These are phyloP conservation scores for Physcomitrellopsis africana DNA, from an alignment of 225 moss, liverwort and hornwort species.

Conservation along the genomic window DNA sequence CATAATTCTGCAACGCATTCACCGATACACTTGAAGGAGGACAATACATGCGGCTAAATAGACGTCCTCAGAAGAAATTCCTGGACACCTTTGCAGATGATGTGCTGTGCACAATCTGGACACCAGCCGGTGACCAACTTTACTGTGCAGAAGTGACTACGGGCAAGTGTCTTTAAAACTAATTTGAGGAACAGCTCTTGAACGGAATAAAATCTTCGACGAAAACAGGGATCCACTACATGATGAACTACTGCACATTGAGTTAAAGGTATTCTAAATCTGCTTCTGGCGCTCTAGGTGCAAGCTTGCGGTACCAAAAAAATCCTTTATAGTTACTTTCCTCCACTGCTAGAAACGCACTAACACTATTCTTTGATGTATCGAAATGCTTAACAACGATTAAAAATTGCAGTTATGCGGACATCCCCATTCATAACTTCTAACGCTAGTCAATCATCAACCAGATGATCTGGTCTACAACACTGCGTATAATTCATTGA, in stretches of 20 bases:
- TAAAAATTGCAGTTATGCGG: no score
- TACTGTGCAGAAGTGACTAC: conserved; percentile 8
- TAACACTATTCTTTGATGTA: no score
- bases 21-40: not conserved
- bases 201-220: not conserved
- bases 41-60: not conserved
- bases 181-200: conserved; percentile 18
- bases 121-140: not conserved
- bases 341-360: no score
- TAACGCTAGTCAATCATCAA: no score
- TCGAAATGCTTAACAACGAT: no score
- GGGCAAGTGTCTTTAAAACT: conserved; percentile 29
- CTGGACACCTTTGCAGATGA: not conserved
- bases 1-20: not conserved
- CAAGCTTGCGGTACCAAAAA: no score
- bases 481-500: no score
- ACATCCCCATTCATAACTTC: no score
- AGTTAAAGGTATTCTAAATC: not conserved
- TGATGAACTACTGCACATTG: not conserved
- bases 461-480: no score
- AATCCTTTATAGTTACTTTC: no score
- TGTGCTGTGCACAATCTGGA: conserved; percentile 29
- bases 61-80: not conserved
- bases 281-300: not conserved
- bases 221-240: not conserved